phyloP scores from a whole-genome alignment of 305 asterid genomes.

The Fraxinus velutina region DNA sequence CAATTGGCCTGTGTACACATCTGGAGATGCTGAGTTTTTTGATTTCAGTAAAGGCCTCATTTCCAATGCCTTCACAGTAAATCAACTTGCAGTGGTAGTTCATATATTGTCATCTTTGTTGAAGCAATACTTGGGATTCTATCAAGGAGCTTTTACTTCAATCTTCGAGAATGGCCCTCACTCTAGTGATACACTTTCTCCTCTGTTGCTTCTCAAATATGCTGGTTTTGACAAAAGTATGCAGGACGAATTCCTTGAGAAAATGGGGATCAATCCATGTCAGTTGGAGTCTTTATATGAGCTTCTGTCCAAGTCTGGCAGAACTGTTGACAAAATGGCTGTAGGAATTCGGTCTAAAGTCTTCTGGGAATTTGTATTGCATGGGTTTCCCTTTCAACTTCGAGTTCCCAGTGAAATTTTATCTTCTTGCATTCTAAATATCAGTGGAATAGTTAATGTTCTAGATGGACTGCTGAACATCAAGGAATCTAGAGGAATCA shows the following conservation, averaged over 20 bases:
- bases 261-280: constrained; percentile 49
- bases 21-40: constrained; percentile 58
- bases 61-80: constrained; percentile 40
- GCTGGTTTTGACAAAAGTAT: constrained; percentile 54
- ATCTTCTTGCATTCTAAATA: constrained; percentile 75
- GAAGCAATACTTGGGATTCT: constrained; percentile 56
- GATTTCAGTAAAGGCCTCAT: constrained; percentile 47
- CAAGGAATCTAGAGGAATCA: constrained; percentile 44
- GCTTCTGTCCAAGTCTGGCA: constrained; percentile 49
- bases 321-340: constrained; percentile 54
- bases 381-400: constrained; percentile 77
- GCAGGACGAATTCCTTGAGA: constrained; percentile 59
- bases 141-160: constrained; percentile 66
- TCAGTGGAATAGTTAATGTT: constrained; percentile 52
- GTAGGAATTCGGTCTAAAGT: constrained; percentile 57
- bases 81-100: constrained; percentile 48
- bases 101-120: constrained; percentile 67
- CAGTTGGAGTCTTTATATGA: constrained; percentile 57
- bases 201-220: constrained; percentile 61
- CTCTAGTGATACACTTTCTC: constrained; percentile 45
- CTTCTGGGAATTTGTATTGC: constrained; percentile 72
- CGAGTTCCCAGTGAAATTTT: constrained; percentile 56
- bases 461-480: constrained; percentile 64
- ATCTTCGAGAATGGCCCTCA: constrained; percentile 41
- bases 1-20: constrained; percentile 39